phyloP scores from a whole-genome alignment of 2,329 filamentous ascomycete species.

The Huntiella decipiens region DNA sequence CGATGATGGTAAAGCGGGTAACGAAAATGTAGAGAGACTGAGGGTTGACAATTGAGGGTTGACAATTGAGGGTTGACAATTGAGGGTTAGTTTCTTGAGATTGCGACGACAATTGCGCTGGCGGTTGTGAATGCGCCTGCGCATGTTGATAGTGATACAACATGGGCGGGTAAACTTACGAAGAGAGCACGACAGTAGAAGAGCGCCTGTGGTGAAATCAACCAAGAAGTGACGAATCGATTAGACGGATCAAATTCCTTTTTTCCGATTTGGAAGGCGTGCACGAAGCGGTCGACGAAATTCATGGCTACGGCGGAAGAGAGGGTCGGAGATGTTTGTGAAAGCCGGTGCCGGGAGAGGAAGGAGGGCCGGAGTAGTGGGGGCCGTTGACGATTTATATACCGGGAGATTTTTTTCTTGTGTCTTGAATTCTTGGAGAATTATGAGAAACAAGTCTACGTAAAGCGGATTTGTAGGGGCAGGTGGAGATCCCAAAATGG shows the following conservation, averaged over 20 bases:
- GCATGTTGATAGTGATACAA: background rate
- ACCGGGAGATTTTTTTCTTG: too few species aligned
- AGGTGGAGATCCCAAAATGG: too few species aligned
- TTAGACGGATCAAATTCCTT: constrained; percentile 35
- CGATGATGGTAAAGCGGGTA: constrained; percentile 50
- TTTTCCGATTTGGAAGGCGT: constrained; percentile 22
- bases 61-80: constrained; percentile 15
- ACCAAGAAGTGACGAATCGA: constrained; percentile 65
- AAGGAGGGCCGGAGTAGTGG: too few species aligned
- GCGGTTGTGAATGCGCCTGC: background rate
- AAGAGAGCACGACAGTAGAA: constrained; percentile 36
- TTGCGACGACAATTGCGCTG: background rate
- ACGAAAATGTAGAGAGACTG: constrained; percentile 49
- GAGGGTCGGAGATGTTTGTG: too few species aligned
- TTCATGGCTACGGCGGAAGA: background rate
- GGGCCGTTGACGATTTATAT: too few species aligned
- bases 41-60: background rate
- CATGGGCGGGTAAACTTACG: constrained; percentile 20
- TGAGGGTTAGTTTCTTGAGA: background rate
- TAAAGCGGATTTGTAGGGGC: too few species aligned
- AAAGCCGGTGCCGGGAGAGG: too few species aligned
- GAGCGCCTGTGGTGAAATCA: constrained; percentile 47
- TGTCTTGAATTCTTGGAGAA: too few species aligned
- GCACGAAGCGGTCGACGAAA: background rate
- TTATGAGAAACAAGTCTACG: too few species aligned